Evolutionary conservation across 2,329 filamentous ascomycete genomes (phyloP), one percentile per base, ranked within the genome.

Genomic region (Botrytis hyacinthi): DNA sequence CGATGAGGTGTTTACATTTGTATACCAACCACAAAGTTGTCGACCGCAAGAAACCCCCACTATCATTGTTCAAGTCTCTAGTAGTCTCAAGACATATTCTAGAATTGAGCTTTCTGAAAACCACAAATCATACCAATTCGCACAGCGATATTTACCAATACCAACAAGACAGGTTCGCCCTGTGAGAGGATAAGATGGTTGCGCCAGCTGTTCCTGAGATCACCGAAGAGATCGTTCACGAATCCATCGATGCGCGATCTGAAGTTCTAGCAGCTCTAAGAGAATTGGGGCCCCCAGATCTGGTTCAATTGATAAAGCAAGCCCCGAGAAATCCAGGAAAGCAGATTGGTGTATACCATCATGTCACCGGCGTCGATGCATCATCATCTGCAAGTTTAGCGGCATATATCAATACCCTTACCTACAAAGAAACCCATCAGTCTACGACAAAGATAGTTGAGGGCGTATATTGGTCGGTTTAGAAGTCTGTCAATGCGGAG

Each of bases 331-430:
- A 87, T 78, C 83, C 86, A 48, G 85, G 83, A 68, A 90, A 88
- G 80, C 88, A 98, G 93, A 91, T 91, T 75, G 96, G 96, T 74
- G 91, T 98, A 73, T 99, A 99, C 82, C 96, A 99, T 83, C 96
- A 99, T 90, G 95, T 98, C 78, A 97, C 94, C 57, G 96, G 96
- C 75, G 91, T 98, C 81, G 96, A 99, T 84, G 96, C 96, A 67
- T 99, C 96, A 3, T 98, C 96, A 10, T 98, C 96, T 16, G 96
- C 96, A 74, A 98, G 95, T 84, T 86, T 99, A 74, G 96, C 96
- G 59, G 96, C 96, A 78, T 99, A 99, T 84, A 97, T 99, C 84
- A 99, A 98, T 83, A 98, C 95, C 57, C 87, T 99, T 75, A 98
- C 95, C 63, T 97, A 98, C 84, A 92, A 92, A 76, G 93, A 95